Conservation (phyloP, 441 rosid genomes). For the Eruca vesicaria region DNA sequence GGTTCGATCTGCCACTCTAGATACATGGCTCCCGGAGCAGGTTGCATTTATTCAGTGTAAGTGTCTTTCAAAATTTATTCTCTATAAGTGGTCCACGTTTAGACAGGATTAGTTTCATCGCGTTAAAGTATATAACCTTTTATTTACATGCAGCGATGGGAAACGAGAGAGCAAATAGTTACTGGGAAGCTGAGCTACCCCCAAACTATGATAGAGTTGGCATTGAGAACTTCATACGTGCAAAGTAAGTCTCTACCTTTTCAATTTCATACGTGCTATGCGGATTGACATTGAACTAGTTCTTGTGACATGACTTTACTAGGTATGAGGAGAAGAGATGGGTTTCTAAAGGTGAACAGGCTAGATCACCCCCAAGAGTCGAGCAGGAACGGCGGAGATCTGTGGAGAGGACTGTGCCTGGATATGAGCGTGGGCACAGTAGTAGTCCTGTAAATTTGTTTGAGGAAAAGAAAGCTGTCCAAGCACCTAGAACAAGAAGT, state of each 20-base stretch:
- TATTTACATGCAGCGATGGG: conserved; percentile 82
- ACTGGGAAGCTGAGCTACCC: conserved; percentile 99
- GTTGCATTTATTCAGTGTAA: conserved; percentile 97
- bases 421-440: conserved; percentile 43
- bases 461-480: conserved; percentile 60
- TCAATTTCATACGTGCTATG: neutral
- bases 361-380: conserved; percentile 60
- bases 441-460: conserved; percentile 54
- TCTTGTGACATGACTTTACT: conserved; percentile 22
- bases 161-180: conserved; percentile 92
- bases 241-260: conserved; percentile 65
- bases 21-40: conserved; percentile 99
- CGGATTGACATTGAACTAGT: neutral
- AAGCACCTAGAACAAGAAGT: conserved; percentile 47
- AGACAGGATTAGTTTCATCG: neutral
- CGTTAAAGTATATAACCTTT: conserved; percentile 15
- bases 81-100: neutral
- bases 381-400: conserved; percentile 58
- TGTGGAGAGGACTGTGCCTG: conserved; percentile 57
- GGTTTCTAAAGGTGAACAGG: conserved; percentile 68
- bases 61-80: conserved; percentile 30
- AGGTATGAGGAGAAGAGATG: conserved; percentile 99
- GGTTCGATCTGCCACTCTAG: conserved; percentile 99
- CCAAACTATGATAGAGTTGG: conserved; percentile 98
- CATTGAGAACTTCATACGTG: conserved; percentile 97